Evolutionary conservation across 2,329 filamentous ascomycete species (phyloP), one percentile per base, ranked within the genome.

Genomic region (Aureobasidium melanogenum): DNA sequence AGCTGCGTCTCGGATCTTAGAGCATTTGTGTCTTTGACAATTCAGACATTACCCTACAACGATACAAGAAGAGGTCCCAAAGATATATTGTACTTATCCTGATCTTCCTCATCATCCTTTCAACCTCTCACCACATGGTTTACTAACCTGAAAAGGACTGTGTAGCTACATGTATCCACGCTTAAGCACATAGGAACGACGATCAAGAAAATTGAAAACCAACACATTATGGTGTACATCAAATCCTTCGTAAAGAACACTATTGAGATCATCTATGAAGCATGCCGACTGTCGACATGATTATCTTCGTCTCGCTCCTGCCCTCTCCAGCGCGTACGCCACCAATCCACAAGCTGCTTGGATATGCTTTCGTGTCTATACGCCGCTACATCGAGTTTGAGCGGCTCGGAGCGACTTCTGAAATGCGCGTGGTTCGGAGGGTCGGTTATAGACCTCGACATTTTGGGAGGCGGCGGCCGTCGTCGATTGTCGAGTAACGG

Each of bases 291-390:
- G 10, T 54, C 34, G 9, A 15, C 52, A 34, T 34, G 24, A 57
- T 56, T 60, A 34, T 38, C 56, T 5, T 60, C 47, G 19, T 48
- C 60, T 26, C 43, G 46, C 26, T 55, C 63, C 44, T 44, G 52
- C 9, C 59, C 51, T 58, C 56, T 41, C 51, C 63, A 62, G 44
- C 52, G 51, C 56, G 59, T 62, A 28, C 57, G 47, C 63, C 63
- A 64, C 63, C 63, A 64, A 43, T 64, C 63, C 15, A 61, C 50
- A 26, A 60, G 47, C 26, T 60, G 46, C 19, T 52, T 52, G 28
- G 57, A 51, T 46, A 60, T 44, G 19, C 41, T 48, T 17, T 60
- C 57, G 19, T 36, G 57, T 30, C 60, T 61, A 48, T 30, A 62
- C 41, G 43, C 63, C 30, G 14, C 60, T 32, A 46, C 36, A 28